Percentiles rank a stretch among this genome's conserved stretches.
These are phyloP conservation scores for Solanum dulcamara DNA, from an alignment of 257 asterid genomes.

Conservation along the genomic window DNA sequence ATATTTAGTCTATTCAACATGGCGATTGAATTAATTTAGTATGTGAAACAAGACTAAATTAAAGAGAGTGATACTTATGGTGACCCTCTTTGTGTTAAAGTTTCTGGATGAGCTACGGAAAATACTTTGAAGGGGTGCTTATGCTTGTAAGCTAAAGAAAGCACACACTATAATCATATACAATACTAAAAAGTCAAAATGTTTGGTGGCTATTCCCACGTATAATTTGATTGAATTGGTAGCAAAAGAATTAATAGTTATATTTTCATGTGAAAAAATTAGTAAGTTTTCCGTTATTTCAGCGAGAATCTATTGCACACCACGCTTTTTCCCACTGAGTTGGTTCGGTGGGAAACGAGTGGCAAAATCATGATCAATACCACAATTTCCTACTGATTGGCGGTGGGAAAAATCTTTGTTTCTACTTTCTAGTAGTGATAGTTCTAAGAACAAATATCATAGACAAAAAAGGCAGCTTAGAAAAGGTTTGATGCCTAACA, in stretches of 20 bases:
- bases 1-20: neutral
- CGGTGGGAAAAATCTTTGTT: neutral
- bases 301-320: neutral
- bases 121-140: too few species aligned
- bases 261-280: neutral
- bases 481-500: neutral
- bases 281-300: neutral
- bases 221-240: too few species aligned
- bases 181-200: too few species aligned
- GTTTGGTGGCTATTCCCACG: too few species aligned
- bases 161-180: too few species aligned
- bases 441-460: neutral
- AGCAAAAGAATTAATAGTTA: too few species aligned
- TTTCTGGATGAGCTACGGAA: too few species aligned
- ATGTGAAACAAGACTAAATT: neutral
- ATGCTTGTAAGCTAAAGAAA: too few species aligned
- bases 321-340: neutral
- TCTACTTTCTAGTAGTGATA: neutral
- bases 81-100: too few species aligned
- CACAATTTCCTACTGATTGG: neutral
- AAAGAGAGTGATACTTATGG: too few species aligned
- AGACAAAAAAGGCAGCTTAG: neutral
- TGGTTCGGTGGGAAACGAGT: neutral
- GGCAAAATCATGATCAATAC: neutral
- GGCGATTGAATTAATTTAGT: neutral